Evolutionary conservation across 164 flowering plant species (phyloP).

Genomic region (Buxus sempervirens): DNA sequence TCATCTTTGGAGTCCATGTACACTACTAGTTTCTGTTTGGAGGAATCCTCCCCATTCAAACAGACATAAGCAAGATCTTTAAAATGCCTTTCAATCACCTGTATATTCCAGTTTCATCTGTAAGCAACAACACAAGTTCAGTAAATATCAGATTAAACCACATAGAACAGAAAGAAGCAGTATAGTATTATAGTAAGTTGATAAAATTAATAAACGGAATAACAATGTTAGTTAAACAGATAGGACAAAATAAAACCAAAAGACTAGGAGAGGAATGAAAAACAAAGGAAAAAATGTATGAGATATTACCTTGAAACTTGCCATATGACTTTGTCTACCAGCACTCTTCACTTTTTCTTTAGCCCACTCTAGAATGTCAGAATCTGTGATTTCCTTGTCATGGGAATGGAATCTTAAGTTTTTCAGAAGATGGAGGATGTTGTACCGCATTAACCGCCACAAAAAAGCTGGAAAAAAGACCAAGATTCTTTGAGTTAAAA

Average conservation of each 20-base stretch:
- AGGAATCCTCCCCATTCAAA: conserved; percentile 34
- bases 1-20: conserved; percentile 64
- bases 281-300: no score
- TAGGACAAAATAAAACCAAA: no score
- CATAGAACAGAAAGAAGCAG: not conserved
- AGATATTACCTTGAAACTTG: conserved; percentile 88
- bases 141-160: not conserved
- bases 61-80: conserved; percentile 62
- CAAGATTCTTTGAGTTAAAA: no score
- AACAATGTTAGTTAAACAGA: no score
- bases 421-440: conserved; percentile 82
- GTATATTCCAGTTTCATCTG: conserved; percentile 19
- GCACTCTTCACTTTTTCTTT: conserved; percentile 66
- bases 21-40: conserved; percentile 47
- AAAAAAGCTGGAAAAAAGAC: conserved; percentile 65
- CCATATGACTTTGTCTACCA: conserved; percentile 69
- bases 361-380: conserved; percentile 81
- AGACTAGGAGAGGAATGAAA: no score
- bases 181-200: not conserved
- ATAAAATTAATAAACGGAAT: no score
- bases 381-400: conserved; percentile 80
- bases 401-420: conserved; percentile 69
- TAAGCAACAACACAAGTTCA: conserved; percentile 11
- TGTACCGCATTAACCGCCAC: conserved; percentile 94
- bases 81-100: conserved; percentile 67